Evolutionary conservation across 768 basidiomycete genomes (phyloP).

Genomic region (Suillus plorans): DNA sequence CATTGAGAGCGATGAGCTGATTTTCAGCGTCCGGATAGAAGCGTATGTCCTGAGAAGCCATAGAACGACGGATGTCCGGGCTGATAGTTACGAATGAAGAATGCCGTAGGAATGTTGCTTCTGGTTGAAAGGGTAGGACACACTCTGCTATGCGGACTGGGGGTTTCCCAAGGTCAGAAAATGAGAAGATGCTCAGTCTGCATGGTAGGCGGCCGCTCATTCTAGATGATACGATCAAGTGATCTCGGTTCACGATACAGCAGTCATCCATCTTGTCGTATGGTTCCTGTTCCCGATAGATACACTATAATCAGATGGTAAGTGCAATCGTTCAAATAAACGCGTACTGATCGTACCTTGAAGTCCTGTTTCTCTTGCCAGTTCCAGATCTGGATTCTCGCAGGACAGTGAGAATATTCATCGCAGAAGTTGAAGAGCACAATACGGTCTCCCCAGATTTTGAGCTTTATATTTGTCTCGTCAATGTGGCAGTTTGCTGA

Average conservation of each 20-base stretch:
- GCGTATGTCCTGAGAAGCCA: background rate
- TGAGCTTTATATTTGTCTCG: background rate
- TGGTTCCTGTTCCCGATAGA: background rate
- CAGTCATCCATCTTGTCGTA: background rate
- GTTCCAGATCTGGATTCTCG: conserved; percentile 1
- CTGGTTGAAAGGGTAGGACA: background rate
- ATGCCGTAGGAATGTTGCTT: background rate
- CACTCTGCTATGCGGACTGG: background rate
- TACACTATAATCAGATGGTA: background rate
- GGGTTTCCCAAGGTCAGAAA: background rate
- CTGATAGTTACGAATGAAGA: background rate
- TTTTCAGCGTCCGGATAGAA: conserved; percentile 1
- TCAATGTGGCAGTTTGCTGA: background rate
- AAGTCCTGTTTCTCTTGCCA: conserved; percentile 2
- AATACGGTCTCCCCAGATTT: background rate
- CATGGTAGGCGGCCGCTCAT: background rate
- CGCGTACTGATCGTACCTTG: background rate
- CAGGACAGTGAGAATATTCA: background rate
- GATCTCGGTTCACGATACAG: background rate
- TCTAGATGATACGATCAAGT: background rate
- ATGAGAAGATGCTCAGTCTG: background rate
- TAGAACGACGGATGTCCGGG: background rate
- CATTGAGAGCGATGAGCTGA: background rate
- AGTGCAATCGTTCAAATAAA: background rate
- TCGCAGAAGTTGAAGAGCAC: background rate